Conservation (phyloP, 2,329 filamentous ascomycete genomes). For the Alternaria arbusti region DNA sequence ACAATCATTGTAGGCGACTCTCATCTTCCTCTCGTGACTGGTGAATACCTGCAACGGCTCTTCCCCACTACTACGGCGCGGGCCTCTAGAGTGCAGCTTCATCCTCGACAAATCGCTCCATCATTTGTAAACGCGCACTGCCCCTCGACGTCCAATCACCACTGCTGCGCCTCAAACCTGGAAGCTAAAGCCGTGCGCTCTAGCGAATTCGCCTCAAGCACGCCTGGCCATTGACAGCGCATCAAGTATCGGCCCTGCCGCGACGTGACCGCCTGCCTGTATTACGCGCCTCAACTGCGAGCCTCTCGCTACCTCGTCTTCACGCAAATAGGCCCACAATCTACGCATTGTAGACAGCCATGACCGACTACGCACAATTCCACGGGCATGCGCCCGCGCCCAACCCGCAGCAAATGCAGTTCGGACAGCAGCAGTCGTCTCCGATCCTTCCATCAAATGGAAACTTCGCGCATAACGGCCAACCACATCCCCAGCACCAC, state of each 20-base stretch:
- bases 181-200: slow-evolving; percentile 41
- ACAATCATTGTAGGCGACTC: slow-evolving; percentile 43
- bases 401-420: slow-evolving; percentile 62
- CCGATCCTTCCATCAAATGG: slow-evolving; percentile 80
- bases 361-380: slow-evolving; percentile 59
- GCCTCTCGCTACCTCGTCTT: slow-evolving; percentile 35
- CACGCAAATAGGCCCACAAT: slow-evolving; percentile 39
- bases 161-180: slow-evolving; percentile 38
- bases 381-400: slow-evolving; percentile 58
- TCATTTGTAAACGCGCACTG: slow-evolving; percentile 38
- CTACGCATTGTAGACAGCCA: slow-evolving; percentile 27
- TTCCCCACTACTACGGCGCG: slow-evolving; percentile 45
- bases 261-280: slow-evolving; percentile 45
- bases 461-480: slow-evolving; percentile 64
- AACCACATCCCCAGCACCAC: slow-evolving; percentile 66
- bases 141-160: slow-evolving; percentile 37
- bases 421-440: slow-evolving; percentile 68
- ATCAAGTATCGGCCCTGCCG: slow-evolving; percentile 48
- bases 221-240: slow-evolving; percentile 53
- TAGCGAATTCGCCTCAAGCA: slow-evolving; percentile 43
- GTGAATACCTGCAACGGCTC: slow-evolving; percentile 41
- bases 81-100: slow-evolving; percentile 39
- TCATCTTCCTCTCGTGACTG: slow-evolving; percentile 39
- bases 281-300: slow-evolving; percentile 38
- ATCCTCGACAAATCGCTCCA: slow-evolving; percentile 20